Conservation (phyloP, 2,329 filamentous ascomycete species). For the Aureobasidium melanogenum region DNA sequence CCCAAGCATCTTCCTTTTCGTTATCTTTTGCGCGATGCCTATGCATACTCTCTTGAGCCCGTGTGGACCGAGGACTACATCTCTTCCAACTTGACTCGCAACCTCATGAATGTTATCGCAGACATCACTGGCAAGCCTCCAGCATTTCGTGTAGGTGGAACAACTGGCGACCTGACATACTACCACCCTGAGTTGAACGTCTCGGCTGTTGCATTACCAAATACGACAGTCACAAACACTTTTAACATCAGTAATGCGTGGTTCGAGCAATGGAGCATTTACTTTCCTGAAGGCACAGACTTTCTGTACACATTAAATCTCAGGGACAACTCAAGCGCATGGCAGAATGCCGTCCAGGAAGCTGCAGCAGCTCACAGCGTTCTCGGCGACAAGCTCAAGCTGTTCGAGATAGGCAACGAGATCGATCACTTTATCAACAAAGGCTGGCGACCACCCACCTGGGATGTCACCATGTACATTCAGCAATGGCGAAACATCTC, state of each 20-base stretch:
- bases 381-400: constrained; percentile 5
- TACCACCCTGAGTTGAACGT: not conserved
- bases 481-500: constrained; percentile 12
- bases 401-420: constrained; percentile 13
- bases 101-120: not conserved
- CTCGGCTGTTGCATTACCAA: not conserved
- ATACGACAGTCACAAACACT: not conserved
- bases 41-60: constrained; percentile 2
- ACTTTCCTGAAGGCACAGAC: not conserved
- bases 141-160: not conserved
- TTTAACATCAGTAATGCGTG: constrained; percentile 7
- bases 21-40: not conserved
- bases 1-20: not conserved
- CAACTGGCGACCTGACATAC: not conserved
- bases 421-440: not conserved
- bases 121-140: not conserved
- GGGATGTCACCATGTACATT: constrained; percentile 1
- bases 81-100: not conserved
- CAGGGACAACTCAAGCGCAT: not conserved
- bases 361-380: not conserved
- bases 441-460: not conserved
- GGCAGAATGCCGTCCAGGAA: not conserved
- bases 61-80: not conserved
- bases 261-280: not conserved
- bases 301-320: not conserved